Evolutionary conservation across 192 early-diverging fungal species (phyloP).

Genomic region (Phycomyces nitens): DNA sequence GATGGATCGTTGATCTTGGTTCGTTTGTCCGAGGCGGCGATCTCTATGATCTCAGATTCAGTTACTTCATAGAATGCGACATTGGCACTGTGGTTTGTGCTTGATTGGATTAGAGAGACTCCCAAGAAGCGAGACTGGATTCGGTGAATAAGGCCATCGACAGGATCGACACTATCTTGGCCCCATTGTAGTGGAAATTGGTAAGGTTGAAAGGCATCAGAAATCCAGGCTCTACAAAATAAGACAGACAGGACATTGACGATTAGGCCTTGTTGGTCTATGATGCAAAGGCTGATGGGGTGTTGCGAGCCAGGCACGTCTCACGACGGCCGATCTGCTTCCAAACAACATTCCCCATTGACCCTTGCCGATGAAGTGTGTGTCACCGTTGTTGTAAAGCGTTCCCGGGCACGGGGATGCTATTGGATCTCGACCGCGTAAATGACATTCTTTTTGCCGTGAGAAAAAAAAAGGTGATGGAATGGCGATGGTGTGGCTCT

Average conservation of each 20-base stretch:
- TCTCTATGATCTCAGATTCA: constrained; percentile 11
- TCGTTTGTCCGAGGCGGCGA: constrained; percentile 1
- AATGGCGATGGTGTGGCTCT: neutral
- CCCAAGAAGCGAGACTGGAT: constrained; percentile 29
- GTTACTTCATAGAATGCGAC: constrained; percentile 39
- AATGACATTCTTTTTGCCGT: neutral
- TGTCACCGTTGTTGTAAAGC: neutral
- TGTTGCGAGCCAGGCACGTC: neutral
- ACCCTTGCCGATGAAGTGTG: neutral
- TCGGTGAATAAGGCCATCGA: constrained; percentile 6
- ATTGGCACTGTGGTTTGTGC: constrained; percentile 40
- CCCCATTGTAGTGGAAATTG: neutral
- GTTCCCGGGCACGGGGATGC: neutral
- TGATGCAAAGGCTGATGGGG: neutral
- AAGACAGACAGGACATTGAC: neutral
- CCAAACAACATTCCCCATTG: neutral
- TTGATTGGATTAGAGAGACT: constrained; percentile 42
- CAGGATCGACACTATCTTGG: neutral
- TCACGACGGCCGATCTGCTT: neutral
- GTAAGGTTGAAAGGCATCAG: constrained; percentile 20
- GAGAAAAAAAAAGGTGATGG: neutral
- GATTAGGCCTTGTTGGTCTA: constrained; percentile 4
- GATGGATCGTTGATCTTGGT: constrained; percentile 1
- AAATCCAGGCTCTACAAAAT: constrained; percentile 6
- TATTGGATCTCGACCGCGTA: neutral